Percentiles rank a stretch among this genome's conserved stretches.
Conservation (phyloP, 2,329 filamentous ascomycete species). For the Phyllosticta paracitricarpa region DNA sequence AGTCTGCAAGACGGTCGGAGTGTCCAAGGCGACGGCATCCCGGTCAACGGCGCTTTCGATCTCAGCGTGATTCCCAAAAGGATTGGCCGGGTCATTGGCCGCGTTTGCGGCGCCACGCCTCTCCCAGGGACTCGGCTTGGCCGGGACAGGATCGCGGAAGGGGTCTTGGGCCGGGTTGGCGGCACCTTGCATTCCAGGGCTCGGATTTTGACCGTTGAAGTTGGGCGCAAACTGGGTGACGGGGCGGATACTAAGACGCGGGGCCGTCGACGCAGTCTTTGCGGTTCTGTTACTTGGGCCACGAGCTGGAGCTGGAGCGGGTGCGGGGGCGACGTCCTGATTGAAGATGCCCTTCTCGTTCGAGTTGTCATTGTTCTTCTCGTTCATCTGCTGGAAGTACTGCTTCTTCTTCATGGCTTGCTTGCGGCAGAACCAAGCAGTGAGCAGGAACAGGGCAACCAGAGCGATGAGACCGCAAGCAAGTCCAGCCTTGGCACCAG, state of each 20-base stretch:
- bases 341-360: not conserved
- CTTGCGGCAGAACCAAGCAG: conserved; percentile 39
- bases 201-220: not conserved
- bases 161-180: not conserved
- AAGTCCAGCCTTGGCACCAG: conserved; percentile 63
- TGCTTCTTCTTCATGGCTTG: conserved; percentile 54
- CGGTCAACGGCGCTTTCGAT: conserved; percentile 21
- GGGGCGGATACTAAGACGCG: conserved; percentile 75
- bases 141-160: conserved; percentile 15
- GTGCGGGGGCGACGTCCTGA: not conserved
- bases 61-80: conserved; percentile 26
- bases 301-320: not conserved
- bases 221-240: conserved; percentile 72
- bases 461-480: conserved; percentile 70
- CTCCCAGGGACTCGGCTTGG: conserved; percentile 29
- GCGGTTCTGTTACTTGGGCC: conserved; percentile 31
- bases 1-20: conserved; percentile 3
- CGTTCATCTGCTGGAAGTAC: conserved; percentile 2
- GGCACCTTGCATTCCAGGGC: not conserved
- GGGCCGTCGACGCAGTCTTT: conserved; percentile 48
- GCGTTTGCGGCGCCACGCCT: conserved; percentile 22
- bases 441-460: conserved; percentile 59
- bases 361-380: not conserved
- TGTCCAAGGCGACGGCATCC: conserved; percentile 7
- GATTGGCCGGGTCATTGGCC: conserved; percentile 25